A percentile compares a stretch with the other conserved stretches of the same genome.
Conservation (phyloP, 345 rosid genomes). For the Linum usitatissimum region DNA sequence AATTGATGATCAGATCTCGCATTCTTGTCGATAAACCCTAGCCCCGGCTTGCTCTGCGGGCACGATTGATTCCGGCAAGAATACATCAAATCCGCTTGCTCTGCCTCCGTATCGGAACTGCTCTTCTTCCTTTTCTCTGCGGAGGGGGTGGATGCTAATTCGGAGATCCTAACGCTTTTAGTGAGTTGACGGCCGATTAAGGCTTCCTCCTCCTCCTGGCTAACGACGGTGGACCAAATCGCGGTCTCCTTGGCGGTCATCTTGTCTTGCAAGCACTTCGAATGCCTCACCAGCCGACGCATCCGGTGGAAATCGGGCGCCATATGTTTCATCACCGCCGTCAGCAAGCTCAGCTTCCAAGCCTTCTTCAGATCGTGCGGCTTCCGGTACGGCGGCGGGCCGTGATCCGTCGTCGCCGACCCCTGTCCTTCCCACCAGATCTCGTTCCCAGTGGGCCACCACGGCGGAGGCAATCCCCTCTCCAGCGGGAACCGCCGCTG, state of each 20-base stretch:
- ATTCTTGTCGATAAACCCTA: slow-evolving; percentile 31
- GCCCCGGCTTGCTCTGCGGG: slow-evolving; percentile 19
- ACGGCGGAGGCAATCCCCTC: slow-evolving; percentile 53
- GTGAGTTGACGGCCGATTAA: slow-evolving; percentile 13
- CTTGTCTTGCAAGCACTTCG: slow-evolving; percentile 61
- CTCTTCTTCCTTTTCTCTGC: slow-evolving; percentile 10
- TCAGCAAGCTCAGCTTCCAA: slow-evolving; percentile 59
- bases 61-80: slow-evolving; percentile 26
- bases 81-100: slow-evolving; percentile 10
- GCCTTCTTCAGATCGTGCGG: slow-evolving; percentile 65
- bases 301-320: slow-evolving; percentile 31
- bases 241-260: slow-evolving; percentile 54
- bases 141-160: no score
- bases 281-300: slow-evolving; percentile 42
- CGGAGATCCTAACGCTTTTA: slow-evolving; percentile 30
- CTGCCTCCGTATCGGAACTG: slow-evolving; percentile 8
- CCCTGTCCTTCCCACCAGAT: slow-evolving; percentile 65
- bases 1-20: slow-evolving; percentile 18
- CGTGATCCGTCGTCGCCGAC: slow-evolving; percentile 26
- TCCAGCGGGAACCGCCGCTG: slow-evolving; percentile 52
- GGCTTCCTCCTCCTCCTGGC: slow-evolving; percentile 53
- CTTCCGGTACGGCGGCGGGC: slow-evolving; percentile 53
- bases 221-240: slow-evolving; percentile 48
- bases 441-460: slow-evolving; percentile 63
- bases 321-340: slow-evolving; percentile 64